Conservation (phyloP, 1,284 basidiomycete genomes). For the Sanguinoderma infundibulare region DNA sequence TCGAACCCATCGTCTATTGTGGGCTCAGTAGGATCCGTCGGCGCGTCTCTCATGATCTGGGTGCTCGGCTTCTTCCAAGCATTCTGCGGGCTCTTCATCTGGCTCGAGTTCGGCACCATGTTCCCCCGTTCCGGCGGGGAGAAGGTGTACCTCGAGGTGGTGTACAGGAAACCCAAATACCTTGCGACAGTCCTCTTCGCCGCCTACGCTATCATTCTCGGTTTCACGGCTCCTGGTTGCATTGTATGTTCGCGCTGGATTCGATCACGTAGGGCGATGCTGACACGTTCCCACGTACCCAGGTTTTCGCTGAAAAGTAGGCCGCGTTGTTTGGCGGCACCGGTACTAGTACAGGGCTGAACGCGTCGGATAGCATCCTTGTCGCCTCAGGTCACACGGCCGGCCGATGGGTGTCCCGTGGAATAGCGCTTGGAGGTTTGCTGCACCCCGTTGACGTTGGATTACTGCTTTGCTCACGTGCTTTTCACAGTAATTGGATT, state of each 20-base stretch:
- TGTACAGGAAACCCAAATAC: slow-evolving; percentile 66
- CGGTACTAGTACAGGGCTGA: background rate
- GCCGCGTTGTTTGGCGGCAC: background rate
- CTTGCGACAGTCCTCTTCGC: slow-evolving; percentile 64
- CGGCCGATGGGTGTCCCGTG: slow-evolving; percentile 54
- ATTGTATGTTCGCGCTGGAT: slow-evolving; percentile 41
- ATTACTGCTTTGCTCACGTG: background rate
- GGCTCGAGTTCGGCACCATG: slow-evolving; percentile 75
- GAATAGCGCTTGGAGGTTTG: slow-evolving; percentile 59
- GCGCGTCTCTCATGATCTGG: slow-evolving; percentile 72
- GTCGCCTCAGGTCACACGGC: slow-evolving; percentile 46
- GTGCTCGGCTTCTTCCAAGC: slow-evolving; percentile 68
- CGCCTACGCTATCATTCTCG: slow-evolving; percentile 62
- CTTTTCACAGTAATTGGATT: slow-evolving; percentile 29
- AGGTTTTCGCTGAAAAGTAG: slow-evolving; percentile 36
- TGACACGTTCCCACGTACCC: background rate
- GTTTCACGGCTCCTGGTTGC: slow-evolving; percentile 62
- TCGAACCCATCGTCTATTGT: slow-evolving; percentile 67
- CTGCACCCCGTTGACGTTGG: no score
- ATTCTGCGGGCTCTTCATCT: slow-evolving; percentile 69
- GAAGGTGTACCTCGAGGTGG: slow-evolving; percentile 77
- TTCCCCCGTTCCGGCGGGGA: slow-evolving; percentile 61
- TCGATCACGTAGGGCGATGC: no score
- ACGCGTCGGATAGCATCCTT: slow-evolving; percentile 45
- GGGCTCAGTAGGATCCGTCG: slow-evolving; percentile 64